These are phyloP conservation scores for Aspergillus pseudotamarii DNA, from an alignment of 2,329 filamentous ascomycete species.

Conservation along the genomic window DNA sequence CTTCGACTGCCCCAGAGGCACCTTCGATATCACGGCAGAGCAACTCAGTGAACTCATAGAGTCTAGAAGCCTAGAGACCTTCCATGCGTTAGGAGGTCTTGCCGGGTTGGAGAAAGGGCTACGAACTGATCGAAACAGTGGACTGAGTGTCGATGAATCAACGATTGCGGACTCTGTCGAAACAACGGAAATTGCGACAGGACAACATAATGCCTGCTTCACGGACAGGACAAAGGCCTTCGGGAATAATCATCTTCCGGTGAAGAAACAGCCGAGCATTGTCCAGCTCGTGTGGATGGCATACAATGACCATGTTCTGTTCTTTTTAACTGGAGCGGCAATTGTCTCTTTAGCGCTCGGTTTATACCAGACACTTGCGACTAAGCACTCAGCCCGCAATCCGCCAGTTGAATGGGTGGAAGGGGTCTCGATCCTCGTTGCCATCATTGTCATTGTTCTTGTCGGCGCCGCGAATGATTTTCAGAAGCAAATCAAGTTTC, in stretches of 20 bases:
- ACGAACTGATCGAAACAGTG: conserved; percentile 67
- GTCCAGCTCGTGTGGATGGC: conserved; percentile 72
- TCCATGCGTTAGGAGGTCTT: conserved; percentile 75
- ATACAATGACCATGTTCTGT: conserved; percentile 76
- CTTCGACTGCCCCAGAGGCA: conserved; percentile 52
- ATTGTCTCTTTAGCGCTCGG: conserved; percentile 72
- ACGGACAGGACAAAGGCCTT: conserved; percentile 39
- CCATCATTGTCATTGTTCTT: conserved; percentile 69
- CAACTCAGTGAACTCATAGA: conserved; percentile 81
- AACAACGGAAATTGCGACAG: background rate
- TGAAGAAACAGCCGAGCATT: conserved; percentile 67
- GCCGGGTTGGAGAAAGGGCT: conserved; percentile 75
- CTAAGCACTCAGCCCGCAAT: conserved; percentile 24
- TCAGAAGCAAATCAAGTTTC: conserved; percentile 73
- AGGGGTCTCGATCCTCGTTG: conserved; percentile 70
- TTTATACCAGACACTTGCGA: conserved; percentile 55
- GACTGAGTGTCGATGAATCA: conserved; percentile 71
- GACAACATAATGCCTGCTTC: background rate
- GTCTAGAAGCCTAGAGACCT: conserved; percentile 78
- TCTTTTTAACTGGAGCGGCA: conserved; percentile 68
- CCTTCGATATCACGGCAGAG: conserved; percentile 78
- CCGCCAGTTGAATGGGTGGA: conserved; percentile 69
- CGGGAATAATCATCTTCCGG: conserved; percentile 65
- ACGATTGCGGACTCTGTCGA: background rate
- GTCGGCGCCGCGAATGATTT: conserved; percentile 73